Evolutionary conservation across 108 stramenopile species (phyloP).

Genomic region (Chaetoceros tenuissimus): DNA sequence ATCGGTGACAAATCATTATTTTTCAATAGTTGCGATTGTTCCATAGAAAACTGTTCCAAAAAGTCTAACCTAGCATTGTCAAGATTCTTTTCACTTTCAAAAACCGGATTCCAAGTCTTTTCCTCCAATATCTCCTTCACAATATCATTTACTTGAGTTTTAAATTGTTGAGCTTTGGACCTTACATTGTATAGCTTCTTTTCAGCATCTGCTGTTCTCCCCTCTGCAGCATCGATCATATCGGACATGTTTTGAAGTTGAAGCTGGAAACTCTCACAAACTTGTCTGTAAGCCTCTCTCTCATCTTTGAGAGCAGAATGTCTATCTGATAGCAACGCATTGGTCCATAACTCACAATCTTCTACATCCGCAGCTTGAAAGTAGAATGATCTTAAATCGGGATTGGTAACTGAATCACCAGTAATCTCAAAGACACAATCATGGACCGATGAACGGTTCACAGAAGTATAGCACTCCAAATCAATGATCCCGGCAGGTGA

Average conservation of each 20-base stretch:
- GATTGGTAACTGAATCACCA: conserved; percentile 72
- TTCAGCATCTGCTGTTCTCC: conserved; percentile 43
- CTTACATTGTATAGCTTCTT: conserved; percentile 66
- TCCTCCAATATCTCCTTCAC: conserved; percentile 57
- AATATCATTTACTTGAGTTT: conserved; percentile 44
- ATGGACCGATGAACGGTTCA: conserved; percentile 62
- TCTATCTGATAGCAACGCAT: conserved; percentile 61
- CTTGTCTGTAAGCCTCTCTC: conserved; percentile 82
- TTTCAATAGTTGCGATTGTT: neutral
- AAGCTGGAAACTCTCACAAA: conserved; percentile 79
- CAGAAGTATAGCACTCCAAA: conserved; percentile 87
- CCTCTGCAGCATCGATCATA: conserved; percentile 59
- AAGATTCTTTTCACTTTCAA: conserved; percentile 11
- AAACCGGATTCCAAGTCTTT: conserved; percentile 23
- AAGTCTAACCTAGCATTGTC: neutral
- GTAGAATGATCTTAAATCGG: conserved; percentile 80
- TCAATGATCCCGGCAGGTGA: conserved; percentile 92
- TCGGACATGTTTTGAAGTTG: conserved; percentile 61
- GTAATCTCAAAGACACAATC: conserved; percentile 67
- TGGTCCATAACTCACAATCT: conserved; percentile 72
- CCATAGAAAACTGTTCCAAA: neutral
- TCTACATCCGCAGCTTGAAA: conserved; percentile 65
- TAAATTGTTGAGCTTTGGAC: conserved; percentile 51
- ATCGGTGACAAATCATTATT: conserved; percentile 15
- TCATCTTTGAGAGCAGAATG: conserved; percentile 80